A percentile compares a stretch with the other conserved stretches of the same genome.
phyloP scores from a whole-genome alignment of 2,329 filamentous ascomycete species.

The Talaromyces piceae region DNA sequence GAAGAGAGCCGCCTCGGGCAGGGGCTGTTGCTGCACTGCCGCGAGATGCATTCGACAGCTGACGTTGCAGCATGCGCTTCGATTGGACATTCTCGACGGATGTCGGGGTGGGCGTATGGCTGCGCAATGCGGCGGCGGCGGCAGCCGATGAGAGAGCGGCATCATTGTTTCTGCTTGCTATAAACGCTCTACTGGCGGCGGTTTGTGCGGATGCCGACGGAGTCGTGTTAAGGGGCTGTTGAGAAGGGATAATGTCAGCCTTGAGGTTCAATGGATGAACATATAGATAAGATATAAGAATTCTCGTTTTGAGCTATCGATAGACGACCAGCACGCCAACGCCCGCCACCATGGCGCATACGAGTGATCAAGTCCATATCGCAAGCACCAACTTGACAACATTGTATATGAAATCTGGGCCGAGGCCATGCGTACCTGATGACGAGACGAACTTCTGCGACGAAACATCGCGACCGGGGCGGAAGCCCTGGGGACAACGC shows the following conservation, averaged over 20 bases:
- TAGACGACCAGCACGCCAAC: not conserved
- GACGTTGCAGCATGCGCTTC: conserved; percentile 71
- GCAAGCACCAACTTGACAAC: not conserved
- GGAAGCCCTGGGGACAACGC: conserved; percentile 4
- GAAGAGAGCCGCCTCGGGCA: conserved; percentile 41
- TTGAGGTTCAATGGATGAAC: conserved; percentile 9
- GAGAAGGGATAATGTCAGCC: not conserved
- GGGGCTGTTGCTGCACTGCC: conserved; percentile 40
- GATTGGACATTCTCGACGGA: conserved; percentile 78
- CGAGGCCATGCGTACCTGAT: conserved; percentile 12
- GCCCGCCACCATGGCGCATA: not conserved
- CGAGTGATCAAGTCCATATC: not conserved
- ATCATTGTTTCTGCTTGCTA: conserved; percentile 57
- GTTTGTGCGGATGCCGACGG: conserved; percentile 68
- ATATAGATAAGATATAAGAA: conserved; percentile 2
- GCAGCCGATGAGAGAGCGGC: conserved; percentile 72
- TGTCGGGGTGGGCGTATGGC: conserved; percentile 68
- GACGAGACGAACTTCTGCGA: conserved; percentile 14
- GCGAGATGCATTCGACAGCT: conserved; percentile 63
- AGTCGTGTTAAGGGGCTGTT: conserved; percentile 55
- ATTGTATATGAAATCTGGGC: not conserved
- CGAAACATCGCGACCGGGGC: conserved; percentile 12
- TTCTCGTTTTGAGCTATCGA: conserved; percentile 3
- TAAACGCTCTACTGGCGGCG: conserved; percentile 74
- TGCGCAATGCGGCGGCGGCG: conserved; percentile 75